Evolutionary conservation across 176 grass and related monocot species (phyloP).

Genomic region (Juncus effusus): DNA sequence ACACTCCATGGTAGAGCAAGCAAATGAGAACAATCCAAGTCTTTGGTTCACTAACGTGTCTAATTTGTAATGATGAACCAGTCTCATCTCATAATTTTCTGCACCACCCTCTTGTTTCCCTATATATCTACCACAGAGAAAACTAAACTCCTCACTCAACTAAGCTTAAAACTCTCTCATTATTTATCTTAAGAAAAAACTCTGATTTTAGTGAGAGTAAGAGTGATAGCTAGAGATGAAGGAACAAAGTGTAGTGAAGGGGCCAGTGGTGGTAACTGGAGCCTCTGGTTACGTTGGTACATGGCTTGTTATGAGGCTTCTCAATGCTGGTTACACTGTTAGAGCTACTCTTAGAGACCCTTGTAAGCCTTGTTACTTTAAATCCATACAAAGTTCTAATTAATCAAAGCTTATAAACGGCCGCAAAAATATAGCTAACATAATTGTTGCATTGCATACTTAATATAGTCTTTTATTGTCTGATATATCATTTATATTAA

Average conservation of each 20-base stretch:
- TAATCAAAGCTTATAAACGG: too few species aligned
- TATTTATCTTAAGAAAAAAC: neutral
- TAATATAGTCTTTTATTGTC: too few species aligned
- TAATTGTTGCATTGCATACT: neutral
- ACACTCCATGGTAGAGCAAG: too few species aligned
- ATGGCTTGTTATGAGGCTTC: slow-evolving; percentile 90
- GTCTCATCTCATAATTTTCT: too few species aligned
- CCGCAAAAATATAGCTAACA: too few species aligned
- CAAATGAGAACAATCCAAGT: too few species aligned
- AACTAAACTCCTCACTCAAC: neutral
- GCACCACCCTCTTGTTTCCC: neutral
- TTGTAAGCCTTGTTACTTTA: slow-evolving; percentile 22
- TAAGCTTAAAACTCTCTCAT: neutral
- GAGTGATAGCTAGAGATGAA: slow-evolving; percentile 13
- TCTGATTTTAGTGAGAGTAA: slow-evolving; percentile 8
- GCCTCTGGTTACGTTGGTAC: slow-evolving; percentile 71
- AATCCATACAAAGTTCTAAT: neutral
- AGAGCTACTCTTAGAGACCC: slow-evolving; percentile 76
- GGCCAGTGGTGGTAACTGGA: slow-evolving; percentile 72
- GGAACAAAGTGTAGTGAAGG: slow-evolving; percentile 17
- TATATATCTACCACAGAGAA: slow-evolving; percentile 9
- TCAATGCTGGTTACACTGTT: slow-evolving; percentile 60
- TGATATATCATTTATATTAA: too few species aligned
- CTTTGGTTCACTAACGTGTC: too few species aligned
- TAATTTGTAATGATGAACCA: too few species aligned